Evolutionary conservation across 495 filamentous ascomycete genomes (phyloP).

Genomic region (Gamarada debralockiae): DNA sequence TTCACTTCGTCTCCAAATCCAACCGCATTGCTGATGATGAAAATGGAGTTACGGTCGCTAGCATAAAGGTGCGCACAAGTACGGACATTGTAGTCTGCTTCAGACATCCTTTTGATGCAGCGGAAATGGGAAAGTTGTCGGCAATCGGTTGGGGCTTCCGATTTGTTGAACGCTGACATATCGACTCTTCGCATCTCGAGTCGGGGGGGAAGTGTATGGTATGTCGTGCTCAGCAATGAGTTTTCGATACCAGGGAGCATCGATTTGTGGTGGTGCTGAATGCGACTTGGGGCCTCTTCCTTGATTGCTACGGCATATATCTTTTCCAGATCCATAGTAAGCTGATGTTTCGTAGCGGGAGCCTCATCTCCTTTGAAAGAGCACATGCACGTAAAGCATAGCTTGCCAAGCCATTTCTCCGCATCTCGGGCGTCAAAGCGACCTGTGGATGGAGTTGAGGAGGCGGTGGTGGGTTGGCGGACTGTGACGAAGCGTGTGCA

Average conservation of each 20-base stretch:
- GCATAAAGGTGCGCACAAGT: constrained; percentile 63
- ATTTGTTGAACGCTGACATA: constrained; percentile 51
- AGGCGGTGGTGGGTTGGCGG: constrained; percentile 38
- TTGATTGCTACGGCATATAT: constrained; percentile 34
- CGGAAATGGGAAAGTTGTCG: constrained; percentile 58
- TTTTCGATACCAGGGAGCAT: constrained; percentile 42
- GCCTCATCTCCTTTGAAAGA: constrained; percentile 57
- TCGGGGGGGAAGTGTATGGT: constrained; percentile 43
- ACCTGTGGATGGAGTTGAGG: constrained; percentile 14
- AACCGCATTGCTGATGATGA: constrained; percentile 57
- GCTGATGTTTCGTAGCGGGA: constrained; percentile 37
- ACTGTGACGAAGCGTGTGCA: constrained; percentile 57
- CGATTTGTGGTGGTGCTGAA: constrained; percentile 36
- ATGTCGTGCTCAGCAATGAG: neutral
- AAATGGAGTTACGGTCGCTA: constrained; percentile 64
- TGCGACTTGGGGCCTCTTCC: constrained; percentile 36
- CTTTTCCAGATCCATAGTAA: constrained; percentile 30
- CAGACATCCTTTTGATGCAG: constrained; percentile 40
- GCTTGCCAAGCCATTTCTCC: constrained; percentile 33
- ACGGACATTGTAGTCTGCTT: constrained; percentile 48
- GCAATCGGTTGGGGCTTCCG: constrained; percentile 46
- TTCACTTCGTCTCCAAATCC: constrained; percentile 47
- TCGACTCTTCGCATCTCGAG: constrained; percentile 62
- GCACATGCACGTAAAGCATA: constrained; percentile 57
- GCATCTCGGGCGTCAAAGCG: constrained; percentile 34